Evolutionary conservation across 257 asterid genomes (phyloP).

Genomic region (Nicotiana tabacum): DNA sequence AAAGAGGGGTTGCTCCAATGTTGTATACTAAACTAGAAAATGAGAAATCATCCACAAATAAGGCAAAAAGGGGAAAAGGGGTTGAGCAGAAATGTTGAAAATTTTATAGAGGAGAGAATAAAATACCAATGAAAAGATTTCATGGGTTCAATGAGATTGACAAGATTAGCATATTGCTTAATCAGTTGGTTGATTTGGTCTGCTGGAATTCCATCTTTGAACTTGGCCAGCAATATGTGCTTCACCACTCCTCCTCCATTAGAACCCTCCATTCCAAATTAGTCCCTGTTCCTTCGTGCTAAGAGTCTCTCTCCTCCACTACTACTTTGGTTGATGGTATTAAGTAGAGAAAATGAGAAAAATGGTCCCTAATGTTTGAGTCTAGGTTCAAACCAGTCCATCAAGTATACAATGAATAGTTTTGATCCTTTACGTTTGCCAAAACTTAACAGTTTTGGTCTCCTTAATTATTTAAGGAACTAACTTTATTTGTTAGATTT

Average conservation of each 20-base stretch:
- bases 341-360: too few relatives aligned
- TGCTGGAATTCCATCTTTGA: conserved; percentile 55
- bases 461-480: too few relatives aligned
- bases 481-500: too few relatives aligned
- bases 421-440: too few relatives aligned
- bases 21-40: background rate
- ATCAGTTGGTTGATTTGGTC: conserved; percentile 48
- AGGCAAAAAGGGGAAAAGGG: background rate
- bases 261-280: background rate
- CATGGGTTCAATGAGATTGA: conserved; percentile 68
- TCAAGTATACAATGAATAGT: too few relatives aligned
- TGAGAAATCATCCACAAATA: background rate
- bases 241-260: conserved; percentile 29
- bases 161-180: conserved; percentile 67
- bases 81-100: background rate
- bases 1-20: background rate
- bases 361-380: too few relatives aligned
- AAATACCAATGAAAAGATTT: conserved; percentile 58
- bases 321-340: too few relatives aligned
- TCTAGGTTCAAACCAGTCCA: too few relatives aligned
- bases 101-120: background rate
- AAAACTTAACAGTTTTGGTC: too few relatives aligned
- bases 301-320: too few relatives aligned
- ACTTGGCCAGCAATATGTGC: conserved; percentile 67
- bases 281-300: too few relatives aligned